Conservation (phyloP, 2,329 filamentous ascomycete genomes). For the Diaporthe sp. region DNA sequence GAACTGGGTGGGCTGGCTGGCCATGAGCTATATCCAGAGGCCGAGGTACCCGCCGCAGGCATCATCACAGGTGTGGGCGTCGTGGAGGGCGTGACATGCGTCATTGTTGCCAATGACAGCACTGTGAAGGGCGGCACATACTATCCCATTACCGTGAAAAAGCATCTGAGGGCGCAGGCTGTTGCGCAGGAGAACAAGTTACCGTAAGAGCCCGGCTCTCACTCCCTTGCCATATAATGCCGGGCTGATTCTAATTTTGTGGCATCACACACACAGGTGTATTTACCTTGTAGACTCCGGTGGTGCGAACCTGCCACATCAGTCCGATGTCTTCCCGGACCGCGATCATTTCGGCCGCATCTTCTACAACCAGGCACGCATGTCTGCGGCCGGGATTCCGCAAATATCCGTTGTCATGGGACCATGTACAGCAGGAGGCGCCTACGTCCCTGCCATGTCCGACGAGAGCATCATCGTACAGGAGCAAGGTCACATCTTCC, state of each 20-base stretch:
- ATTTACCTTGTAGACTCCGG: constrained; percentile 98
- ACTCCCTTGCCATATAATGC: not conserved
- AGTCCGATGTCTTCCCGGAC: constrained; percentile 96
- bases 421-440: constrained; percentile 93
- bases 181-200: constrained; percentile 89
- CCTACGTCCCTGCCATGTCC: constrained; percentile 97
- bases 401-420: constrained; percentile 98
- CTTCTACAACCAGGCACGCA: constrained; percentile 97
- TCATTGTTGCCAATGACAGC: constrained; percentile 95
- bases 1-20: constrained; percentile 95
- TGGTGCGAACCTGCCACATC: constrained; percentile 93
- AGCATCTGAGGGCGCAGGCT: constrained; percentile 92
- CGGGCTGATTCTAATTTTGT: constrained; percentile 25
- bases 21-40: constrained; percentile 85
- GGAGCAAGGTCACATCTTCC: constrained; percentile 96
- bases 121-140: constrained; percentile 98
- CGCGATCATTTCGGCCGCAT: constrained; percentile 95
- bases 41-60: constrained; percentile 88
- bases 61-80: constrained; percentile 94
- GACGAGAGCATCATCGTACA: constrained; percentile 98
- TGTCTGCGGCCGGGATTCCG: constrained; percentile 89
- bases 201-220: constrained; percentile 60
- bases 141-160: constrained; percentile 97
- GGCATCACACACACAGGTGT: constrained; percentile 64
- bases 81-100: constrained; percentile 90